A percentile compares a stretch with the other conserved stretches of the same genome.
These are phyloP conservation scores for Metschnikowia continentalis DNA, from an alignment of 805 yeast genomes.

Conservation along the genomic window DNA sequence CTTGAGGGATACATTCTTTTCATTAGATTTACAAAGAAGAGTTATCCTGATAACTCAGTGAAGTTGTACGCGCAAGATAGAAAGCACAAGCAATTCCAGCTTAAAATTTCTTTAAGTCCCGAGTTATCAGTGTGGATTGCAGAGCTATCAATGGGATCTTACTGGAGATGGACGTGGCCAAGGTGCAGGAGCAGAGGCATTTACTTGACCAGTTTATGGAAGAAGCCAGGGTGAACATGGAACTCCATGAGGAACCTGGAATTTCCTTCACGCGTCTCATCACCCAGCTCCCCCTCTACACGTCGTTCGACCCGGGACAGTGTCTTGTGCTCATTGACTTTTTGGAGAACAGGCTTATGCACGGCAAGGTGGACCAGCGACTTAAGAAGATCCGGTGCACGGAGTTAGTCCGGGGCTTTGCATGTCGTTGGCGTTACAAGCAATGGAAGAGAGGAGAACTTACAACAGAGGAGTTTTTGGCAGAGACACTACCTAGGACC, in stretches of 20 bases:
- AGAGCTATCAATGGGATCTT: conserved; percentile 51
- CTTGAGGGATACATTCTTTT: too few relatives aligned
- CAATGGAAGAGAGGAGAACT: conserved; percentile 18
- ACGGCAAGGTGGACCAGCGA: conserved; percentile 52
- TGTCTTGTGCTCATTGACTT: conserved; percentile 72
- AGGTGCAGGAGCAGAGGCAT: conserved; percentile 49
- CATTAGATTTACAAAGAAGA: too few relatives aligned
- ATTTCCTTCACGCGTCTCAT: conserved; percentile 62
- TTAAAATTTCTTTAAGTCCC: conserved; percentile 41
- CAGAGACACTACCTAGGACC: not conserved
- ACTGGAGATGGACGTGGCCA: conserved; percentile 49
- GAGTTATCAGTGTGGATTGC: conserved; percentile 50
- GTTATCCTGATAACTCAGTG: too few relatives aligned
- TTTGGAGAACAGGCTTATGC: conserved; percentile 55
- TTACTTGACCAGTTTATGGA: conserved; percentile 65
- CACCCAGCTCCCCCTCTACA: conserved; percentile 68
- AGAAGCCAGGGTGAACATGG: conserved; percentile 59
- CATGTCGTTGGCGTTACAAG: conserved; percentile 44
- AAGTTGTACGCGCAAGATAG: conserved; percentile 28
- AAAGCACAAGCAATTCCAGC: conserved; percentile 36
- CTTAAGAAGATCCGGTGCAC: conserved; percentile 39
- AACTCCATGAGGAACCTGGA: conserved; percentile 54
- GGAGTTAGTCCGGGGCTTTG: conserved; percentile 46
- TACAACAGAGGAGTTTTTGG: conserved; percentile 8
- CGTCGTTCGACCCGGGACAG: conserved; percentile 69